These are phyloP conservation scores for Rhytidiadelphus loreus DNA, from an alignment of 225 moss, liverwort and hornwort genomes.

Conservation along the genomic window DNA sequence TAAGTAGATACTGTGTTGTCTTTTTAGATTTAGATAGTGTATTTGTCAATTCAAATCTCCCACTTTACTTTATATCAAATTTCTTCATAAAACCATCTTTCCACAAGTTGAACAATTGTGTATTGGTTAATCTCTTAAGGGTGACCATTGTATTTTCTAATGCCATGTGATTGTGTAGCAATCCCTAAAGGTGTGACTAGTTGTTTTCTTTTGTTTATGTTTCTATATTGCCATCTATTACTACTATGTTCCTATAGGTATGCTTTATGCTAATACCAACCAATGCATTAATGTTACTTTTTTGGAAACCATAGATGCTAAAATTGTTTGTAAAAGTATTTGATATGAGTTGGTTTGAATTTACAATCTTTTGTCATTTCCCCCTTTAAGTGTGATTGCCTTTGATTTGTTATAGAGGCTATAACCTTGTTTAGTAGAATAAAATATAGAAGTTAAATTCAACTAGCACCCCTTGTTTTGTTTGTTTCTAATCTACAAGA, in stretches of 20 bases:
- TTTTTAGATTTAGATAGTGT: too few species aligned
- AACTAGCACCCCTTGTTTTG: too few species aligned
- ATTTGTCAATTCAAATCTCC: neutral
- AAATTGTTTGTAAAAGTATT: neutral
- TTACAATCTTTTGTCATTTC: neutral
- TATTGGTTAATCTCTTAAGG: neutral
- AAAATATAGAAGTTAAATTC: too few species aligned
- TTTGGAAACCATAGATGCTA: fast-evolving
- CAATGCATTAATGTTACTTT: neutral
- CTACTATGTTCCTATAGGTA: neutral
- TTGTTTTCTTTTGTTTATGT: neutral
- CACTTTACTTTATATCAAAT: neutral
- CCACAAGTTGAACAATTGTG: fast-evolving
- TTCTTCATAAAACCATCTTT: neutral
- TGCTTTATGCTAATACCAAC: neutral
- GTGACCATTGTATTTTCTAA: neutral
- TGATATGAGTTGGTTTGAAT: neutral
- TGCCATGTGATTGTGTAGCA: neutral
- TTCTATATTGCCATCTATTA: neutral
- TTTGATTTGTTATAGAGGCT: too few species aligned
- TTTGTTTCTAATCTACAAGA: too few species aligned
- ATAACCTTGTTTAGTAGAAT: too few species aligned
- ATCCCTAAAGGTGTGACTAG: neutral
- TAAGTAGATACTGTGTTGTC: fast-evolving
- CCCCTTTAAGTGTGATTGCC: too few species aligned